These are phyloP conservation scores for Cichorium intybus DNA, from an alignment of 140 eudicot genomes.

Conservation along the genomic window DNA sequence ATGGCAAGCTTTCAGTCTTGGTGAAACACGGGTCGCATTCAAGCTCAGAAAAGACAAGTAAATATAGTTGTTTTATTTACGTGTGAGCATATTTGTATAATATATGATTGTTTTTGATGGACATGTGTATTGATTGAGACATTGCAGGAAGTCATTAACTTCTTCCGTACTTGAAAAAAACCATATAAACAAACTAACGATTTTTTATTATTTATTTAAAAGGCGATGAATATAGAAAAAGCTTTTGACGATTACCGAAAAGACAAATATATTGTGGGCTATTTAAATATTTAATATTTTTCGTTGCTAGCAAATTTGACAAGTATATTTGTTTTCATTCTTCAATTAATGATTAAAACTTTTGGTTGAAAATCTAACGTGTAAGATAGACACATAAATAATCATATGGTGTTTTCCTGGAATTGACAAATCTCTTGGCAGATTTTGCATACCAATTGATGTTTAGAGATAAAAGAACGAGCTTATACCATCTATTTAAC, in stretches of 20 bases:
- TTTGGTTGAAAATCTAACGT: not conserved
- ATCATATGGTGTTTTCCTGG: not conserved
- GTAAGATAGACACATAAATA: not conserved
- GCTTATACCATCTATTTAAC: slow-evolving; percentile 2
- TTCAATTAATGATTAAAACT: not conserved
- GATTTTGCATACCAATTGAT: not conserved
- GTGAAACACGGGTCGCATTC: slow-evolving; percentile 79
- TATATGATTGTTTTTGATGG: not conserved
- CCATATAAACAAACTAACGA: too few species aligned
- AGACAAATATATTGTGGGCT: too few species aligned
- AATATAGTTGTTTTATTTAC: not conserved
- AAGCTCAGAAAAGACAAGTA: slow-evolving; percentile 82
- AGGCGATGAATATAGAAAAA: too few species aligned
- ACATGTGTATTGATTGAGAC: too few species aligned
- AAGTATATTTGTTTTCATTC: too few species aligned
- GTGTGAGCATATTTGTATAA: not conserved
- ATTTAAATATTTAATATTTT: too few species aligned
- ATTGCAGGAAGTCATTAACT: too few species aligned
- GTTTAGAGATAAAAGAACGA: not conserved
- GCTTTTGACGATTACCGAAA: too few species aligned
- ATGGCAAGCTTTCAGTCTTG: slow-evolving; percentile 79
- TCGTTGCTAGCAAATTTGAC: too few species aligned
- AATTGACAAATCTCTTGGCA: not conserved
- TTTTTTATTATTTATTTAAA: too few species aligned
- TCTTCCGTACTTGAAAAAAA: too few species aligned